phyloP scores from a whole-genome alignment of 345 rosid species.

The Chamaenerion angustifolium region DNA sequence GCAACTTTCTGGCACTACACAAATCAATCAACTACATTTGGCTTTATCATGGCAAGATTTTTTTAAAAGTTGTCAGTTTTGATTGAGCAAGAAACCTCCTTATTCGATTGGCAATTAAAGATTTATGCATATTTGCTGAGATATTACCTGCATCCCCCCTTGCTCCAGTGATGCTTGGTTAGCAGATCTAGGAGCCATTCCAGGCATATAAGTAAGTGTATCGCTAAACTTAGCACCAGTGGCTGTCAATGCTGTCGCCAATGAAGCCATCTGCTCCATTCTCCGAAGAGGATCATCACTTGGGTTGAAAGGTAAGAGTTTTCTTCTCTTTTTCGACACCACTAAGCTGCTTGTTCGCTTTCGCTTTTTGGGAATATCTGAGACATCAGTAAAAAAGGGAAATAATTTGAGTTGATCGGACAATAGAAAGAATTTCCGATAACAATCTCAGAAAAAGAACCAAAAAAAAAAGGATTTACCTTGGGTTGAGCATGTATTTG shows the following conservation, averaged over 20 bases:
- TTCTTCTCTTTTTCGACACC: slow-evolving; percentile 66
- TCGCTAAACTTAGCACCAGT: slow-evolving; percentile 55
- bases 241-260: slow-evolving; percentile 72
- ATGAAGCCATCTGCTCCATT: slow-evolving; percentile 78
- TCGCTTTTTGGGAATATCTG: slow-evolving; percentile 42
- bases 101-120: too few species aligned
- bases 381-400: neutral
- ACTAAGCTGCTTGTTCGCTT: slow-evolving; percentile 39
- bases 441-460: neutral
- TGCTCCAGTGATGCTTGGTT: slow-evolving; percentile 60
- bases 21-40: too few species aligned
- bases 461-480: too few species aligned
- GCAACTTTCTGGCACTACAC: too few species aligned
- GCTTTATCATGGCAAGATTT: too few species aligned
- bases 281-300: slow-evolving; percentile 46
- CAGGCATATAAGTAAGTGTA: slow-evolving; percentile 40
- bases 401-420: neutral
- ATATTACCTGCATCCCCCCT: slow-evolving; percentile 86
- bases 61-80: too few species aligned
- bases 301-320: slow-evolving; percentile 54
- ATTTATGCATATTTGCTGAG: neutral
- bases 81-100: too few species aligned
- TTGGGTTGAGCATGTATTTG: slow-evolving; percentile 11
- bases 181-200: slow-evolving; percentile 67
- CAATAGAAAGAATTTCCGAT: neutral